Base-by-base conservation (phyloP, 106 monocot genomes). In the Chionographis japonica region DNA sequence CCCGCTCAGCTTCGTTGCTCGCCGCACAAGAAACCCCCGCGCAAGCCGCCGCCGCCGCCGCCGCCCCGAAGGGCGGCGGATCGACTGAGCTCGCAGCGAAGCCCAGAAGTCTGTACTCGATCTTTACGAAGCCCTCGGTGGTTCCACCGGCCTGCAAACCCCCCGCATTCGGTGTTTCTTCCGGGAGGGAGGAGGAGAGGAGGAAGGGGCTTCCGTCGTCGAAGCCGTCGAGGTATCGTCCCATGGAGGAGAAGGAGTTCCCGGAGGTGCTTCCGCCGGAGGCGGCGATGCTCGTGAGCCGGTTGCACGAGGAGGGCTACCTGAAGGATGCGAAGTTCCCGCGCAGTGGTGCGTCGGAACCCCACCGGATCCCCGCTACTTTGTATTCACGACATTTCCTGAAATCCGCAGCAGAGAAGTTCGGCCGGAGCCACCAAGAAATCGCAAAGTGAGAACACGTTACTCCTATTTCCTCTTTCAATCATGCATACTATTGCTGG, bases 361-460 rank as follows among this genome's bases (percentile, higher is more conserved):
- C 46, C n/a, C 20, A 62, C 6, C 20, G 72, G 51, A 15, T 85
- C 43, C 69, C 63, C 4, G 17, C 39, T 4, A 83, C 68, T 58
- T 57, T 8, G 1, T 73, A 77, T 58, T 80, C 83, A n/a, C 64
- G 75, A 3, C 63, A 78, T 70, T 62, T 74, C 15, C 39, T 92
- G 61, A 86, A 72, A 58, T 39, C 49, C 0, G 85, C 80, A 1
- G 81, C 85, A 0, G 82, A 88, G 37, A 75, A 72, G 58, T 88
- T 92, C 57, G 88, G 88, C 14, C 52, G 53, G 41, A 62, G 80
- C 11, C 80, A 81, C 65, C 92, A 92, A 56, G 80, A 83, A 53
- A 77, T 92, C 65, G 88, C 92, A 7, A 92, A 83, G 92, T 88
- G 75, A 73, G 86, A 16, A 40, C n/a, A 0, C 0, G 18, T 39